These are phyloP conservation scores for Eremothecium gossypii DNA, from an alignment of 1,139 yeast species.

Conservation along the genomic window DNA sequence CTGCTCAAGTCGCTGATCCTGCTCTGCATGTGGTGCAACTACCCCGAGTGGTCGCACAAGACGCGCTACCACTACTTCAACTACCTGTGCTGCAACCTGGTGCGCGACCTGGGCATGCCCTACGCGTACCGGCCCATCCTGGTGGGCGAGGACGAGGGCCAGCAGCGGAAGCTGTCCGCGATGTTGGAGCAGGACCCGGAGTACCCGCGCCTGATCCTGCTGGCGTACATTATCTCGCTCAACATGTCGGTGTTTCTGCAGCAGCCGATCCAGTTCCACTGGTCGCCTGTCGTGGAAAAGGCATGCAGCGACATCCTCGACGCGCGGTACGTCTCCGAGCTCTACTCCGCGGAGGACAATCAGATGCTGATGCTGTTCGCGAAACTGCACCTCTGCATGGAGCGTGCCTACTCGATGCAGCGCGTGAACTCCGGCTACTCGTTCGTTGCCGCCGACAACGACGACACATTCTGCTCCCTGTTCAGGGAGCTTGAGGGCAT, in stretches of 20 bases:
- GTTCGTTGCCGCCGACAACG: constrained; percentile 4
- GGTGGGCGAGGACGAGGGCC: background rate
- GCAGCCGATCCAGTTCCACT: constrained; percentile 28
- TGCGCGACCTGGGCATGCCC: constrained; percentile 71
- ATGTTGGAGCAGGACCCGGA: constrained; percentile 14
- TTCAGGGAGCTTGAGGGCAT: constrained; percentile 16
- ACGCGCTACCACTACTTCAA: constrained; percentile 67
- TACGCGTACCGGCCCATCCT: constrained; percentile 4
- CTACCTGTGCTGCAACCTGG: constrained; percentile 55
- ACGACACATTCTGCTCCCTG: constrained; percentile 1
- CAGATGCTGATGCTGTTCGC: constrained; percentile 48
- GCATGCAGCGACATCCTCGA: constrained; percentile 16
- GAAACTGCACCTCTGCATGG: constrained; percentile 51
- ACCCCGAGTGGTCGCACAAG: constrained; percentile 73
- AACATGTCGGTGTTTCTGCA: constrained; percentile 30
- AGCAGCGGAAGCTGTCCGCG: background rate
- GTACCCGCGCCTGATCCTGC: constrained; percentile 24
- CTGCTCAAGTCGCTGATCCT: constrained; percentile 53
- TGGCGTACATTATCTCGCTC: constrained; percentile 31
- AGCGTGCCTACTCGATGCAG: constrained; percentile 50
- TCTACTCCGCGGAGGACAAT: constrained; percentile 28
- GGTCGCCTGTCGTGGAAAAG: constrained; percentile 18
- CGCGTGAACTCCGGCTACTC: constrained; percentile 26
- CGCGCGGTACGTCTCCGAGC: constrained; percentile 28
- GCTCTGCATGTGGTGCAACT: constrained; percentile 69